These are phyloP conservation scores for Phytophthora syringae DNA, from an alignment of 352 stramenopile genomes.

Conservation along the genomic window DNA sequence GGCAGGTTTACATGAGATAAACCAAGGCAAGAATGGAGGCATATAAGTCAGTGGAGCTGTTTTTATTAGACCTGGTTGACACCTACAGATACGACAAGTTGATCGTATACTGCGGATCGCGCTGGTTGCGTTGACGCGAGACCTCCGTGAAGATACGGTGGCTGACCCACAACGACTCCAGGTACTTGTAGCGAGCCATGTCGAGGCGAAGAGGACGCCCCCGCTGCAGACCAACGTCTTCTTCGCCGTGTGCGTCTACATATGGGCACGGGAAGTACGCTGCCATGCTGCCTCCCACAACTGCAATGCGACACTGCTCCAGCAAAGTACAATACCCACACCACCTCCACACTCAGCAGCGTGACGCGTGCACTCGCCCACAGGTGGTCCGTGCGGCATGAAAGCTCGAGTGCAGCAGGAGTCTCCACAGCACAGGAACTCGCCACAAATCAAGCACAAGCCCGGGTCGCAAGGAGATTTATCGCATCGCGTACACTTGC, in stretches of 20 bases:
- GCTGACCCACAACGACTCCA: conserved; percentile 87
- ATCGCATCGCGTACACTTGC: conserved; percentile 74
- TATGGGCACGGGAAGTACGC: conserved; percentile 88
- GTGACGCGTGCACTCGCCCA: conserved; percentile 88
- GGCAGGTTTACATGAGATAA: neutral
- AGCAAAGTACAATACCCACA: conserved; percentile 86
- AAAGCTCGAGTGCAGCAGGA: conserved; percentile 85
- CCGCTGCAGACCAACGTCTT: conserved; percentile 83
- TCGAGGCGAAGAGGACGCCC: conserved; percentile 83
- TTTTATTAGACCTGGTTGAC: neutral
- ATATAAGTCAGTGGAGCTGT: conserved; percentile 1
- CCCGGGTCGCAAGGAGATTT: conserved; percentile 74
- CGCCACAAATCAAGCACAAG: conserved; percentile 85
- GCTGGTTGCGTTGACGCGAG: conserved; percentile 86
- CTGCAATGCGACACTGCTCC: conserved; percentile 83
- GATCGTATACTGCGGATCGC: conserved; percentile 87
- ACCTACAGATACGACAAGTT: conserved; percentile 86
- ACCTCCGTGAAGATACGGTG: conserved; percentile 88
- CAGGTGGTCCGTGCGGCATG: conserved; percentile 71
- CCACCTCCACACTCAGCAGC: conserved; percentile 86
- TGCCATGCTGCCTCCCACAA: conserved; percentile 87
- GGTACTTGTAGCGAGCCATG: conserved; percentile 66
- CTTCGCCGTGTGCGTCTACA: conserved; percentile 86
- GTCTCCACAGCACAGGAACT: conserved; percentile 86
- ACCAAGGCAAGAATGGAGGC: neutral